Conservation (phyloP, 1,284 basidiomycete genomes). For the Apiotrichum domesticum region DNA sequence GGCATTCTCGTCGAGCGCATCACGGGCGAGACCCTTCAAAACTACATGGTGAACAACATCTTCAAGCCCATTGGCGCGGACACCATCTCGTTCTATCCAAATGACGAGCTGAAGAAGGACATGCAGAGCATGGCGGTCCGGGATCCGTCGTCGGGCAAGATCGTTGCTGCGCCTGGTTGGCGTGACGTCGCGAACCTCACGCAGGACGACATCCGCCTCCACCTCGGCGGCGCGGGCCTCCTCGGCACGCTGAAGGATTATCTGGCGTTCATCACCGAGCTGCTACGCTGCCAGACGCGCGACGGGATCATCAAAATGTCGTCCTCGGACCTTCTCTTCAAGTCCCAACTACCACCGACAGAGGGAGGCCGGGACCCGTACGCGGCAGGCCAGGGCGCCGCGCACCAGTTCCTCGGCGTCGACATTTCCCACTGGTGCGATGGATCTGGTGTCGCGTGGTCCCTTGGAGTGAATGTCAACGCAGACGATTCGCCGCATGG, state of each 20-base stretch:
- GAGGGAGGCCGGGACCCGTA: not conserved
- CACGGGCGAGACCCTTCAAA: conserved; percentile 32
- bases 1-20: conserved; percentile 34
- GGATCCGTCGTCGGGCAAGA: not conserved
- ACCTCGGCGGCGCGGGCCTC: conserved; percentile 34
- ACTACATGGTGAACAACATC: conserved; percentile 32
- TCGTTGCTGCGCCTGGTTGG: conserved; percentile 22
- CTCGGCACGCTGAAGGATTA: conserved; percentile 33
- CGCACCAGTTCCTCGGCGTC: conserved; percentile 10
- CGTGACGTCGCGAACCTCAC: conserved; percentile 18
- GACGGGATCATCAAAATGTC: conserved; percentile 7
- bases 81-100: conserved; percentile 31
- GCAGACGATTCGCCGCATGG: conserved; percentile 15
- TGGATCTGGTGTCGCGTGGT: conserved; percentile 12
- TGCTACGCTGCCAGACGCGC: conserved; percentile 20
- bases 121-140: conserved; percentile 13
- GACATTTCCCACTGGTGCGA: not conserved
- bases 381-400: conserved; percentile 8
- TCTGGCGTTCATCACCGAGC: conserved; percentile 23
- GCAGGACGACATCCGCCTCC: conserved; percentile 10
- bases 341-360: conserved; percentile 9
- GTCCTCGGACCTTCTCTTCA: conserved; percentile 19
- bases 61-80: conserved; percentile 32
- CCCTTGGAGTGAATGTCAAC: conserved; percentile 17
- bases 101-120: conserved; percentile 16